Evolutionary conservation across 108 stramenopile genomes (phyloP).

Genomic region (Chaetoceros tenuissimus): DNA sequence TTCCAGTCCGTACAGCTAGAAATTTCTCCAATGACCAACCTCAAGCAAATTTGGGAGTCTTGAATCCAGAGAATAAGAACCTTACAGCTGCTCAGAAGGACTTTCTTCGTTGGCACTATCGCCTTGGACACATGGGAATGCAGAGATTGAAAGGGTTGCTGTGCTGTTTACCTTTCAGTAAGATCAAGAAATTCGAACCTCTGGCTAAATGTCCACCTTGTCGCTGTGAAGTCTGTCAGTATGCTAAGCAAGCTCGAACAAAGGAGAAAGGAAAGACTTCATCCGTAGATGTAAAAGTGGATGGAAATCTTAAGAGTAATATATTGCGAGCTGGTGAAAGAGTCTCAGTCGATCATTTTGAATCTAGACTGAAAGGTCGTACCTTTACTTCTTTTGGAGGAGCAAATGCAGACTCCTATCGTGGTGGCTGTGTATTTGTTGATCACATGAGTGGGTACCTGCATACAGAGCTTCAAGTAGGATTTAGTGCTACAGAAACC

Average conservation of each 20-base stretch:
- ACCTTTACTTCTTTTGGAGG: neutral
- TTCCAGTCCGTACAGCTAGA: conserved; percentile 12
- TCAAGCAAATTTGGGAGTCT: neutral
- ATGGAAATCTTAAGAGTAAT: neutral
- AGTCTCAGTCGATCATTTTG: neutral
- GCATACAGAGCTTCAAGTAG: conserved; percentile 18
- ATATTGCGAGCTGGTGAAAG: no score
- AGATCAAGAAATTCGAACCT: neutral
- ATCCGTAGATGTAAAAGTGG: neutral
- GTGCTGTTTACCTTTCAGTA: conserved; percentile 1
- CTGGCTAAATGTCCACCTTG: neutral
- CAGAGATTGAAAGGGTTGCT: conserved; percentile 5
- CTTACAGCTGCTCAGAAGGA: conserved; percentile 16
- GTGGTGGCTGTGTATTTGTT: conserved; percentile 36
- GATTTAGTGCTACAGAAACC: neutral
- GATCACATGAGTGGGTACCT: conserved; percentile 31
- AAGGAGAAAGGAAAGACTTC: neutral
- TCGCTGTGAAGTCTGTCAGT: conserved; percentile 9
- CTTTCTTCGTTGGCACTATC: conserved; percentile 21
- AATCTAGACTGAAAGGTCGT: neutral
- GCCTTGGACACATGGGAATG: conserved; percentile 16
- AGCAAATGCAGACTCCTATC: neutral
- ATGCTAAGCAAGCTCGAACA: neutral
- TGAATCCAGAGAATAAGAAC: conserved; percentile 19
- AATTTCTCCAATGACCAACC: neutral